Evolutionary conservation across 129 eudicot genomes (phyloP), one percentile per base, ranked within the genome.

Genomic region (Flaveria linearis): DNA sequence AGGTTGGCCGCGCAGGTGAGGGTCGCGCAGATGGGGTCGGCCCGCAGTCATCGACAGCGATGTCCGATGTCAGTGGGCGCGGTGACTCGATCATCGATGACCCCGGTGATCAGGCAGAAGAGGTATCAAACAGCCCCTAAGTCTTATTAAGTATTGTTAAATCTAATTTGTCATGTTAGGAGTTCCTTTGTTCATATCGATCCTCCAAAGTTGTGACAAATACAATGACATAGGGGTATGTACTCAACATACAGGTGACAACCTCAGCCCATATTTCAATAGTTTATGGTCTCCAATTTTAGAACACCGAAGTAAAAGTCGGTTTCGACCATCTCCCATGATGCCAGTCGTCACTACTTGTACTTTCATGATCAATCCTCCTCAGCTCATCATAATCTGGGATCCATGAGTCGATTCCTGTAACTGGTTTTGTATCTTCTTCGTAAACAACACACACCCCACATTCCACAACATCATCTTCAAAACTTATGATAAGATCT

Each of bases 381-480:
- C 10, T 13, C n/a, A 18, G 18, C 39, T 52, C 65, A 33, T 26
- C 42, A 9, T 56, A 26, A 39, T 56, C 55, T 22, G 77, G 56
- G 55, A 56, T 73, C 55, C 55, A 73, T 7, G 56, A 56, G 7
- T 5, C 56, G 3, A 1, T 12, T 73, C 68, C 22, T 39, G 22
- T 18, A 52, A 36, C 1, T 15, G 8, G 22, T 73, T 36, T 39
- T 3, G 55, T 53, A 6, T 53, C 52, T 33, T 53, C 68, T 41
- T 73, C 42, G 77, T 57, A 41, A 1, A 73, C 30, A 28, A 56
- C 68, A 56, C 67, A 41, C 39, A 13, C 66, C 68, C 77, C 53
- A 20, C 77, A 55, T 55, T 55, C 51, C 18, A 0, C 4, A 16
- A 13, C 15, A 18, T 9, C 7, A 18, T 0, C 8, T 30, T 57